Evolutionary conservation across 2,329 filamentous ascomycete species (phyloP), one percentile per base, ranked within the genome.

Genomic region (Claviceps digitariae): DNA sequence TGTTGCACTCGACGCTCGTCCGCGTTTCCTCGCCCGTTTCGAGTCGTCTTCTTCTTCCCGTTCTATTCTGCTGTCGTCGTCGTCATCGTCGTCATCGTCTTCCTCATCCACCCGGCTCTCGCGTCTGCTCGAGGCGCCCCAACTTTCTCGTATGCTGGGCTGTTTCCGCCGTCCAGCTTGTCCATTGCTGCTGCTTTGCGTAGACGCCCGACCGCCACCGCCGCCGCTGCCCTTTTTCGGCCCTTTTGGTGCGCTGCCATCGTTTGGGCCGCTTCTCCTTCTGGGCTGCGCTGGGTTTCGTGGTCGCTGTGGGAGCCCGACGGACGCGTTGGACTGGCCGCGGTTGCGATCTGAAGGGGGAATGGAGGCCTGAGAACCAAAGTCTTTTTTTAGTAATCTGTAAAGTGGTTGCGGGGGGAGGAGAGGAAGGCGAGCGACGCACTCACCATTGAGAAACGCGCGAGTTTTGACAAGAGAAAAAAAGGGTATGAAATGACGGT

Each of bases 271-370:
- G 34, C 23, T 23, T 23, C 48, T 43, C 5, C 20, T 29, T 21
- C 25, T 50, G 25, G 48, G 36, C 21, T 49, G 47, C 21, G 47
- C 47, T 38, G 34, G 21, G 47, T 49, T 49, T 43, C 48, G 48
- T 43, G 48, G 12, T 20, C 36, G 48, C 23, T 36, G 5, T 4
- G 17, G 27, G 48, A 36, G 27, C 45, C 45, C 46, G n/a, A 48
- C 10, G 48, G 49, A 51, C 41, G 50, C 29, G 50, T 46, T 45
- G 25, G 50, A 27, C 38, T 29, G 66, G 52, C 69, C 69, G 62
- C 72, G 72, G 61, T 73, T 74, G 57, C 72, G 72, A 58, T 70
- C 71, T 52, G 41, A 27, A 36, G 65, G 57, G 45, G 61, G 57
- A 17, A 64, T 57, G 63, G 66, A 41, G 3, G 23, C 44, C 36